Base-by-base conservation (phyloP, 345 rosid species). In the Aurinia saxatilis region DNA sequence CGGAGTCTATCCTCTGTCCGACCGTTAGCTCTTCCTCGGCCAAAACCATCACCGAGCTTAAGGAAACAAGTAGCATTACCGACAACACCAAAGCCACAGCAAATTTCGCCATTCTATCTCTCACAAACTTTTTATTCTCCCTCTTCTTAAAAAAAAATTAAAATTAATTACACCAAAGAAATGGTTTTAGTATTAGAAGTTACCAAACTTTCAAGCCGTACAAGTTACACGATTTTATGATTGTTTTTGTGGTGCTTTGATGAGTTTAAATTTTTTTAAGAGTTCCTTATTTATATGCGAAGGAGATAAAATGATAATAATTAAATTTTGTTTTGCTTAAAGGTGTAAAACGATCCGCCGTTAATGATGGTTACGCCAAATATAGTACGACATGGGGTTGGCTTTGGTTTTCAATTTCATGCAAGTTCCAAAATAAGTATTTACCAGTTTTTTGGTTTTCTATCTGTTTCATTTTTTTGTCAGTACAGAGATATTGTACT, bases 21-120 rank as follows among this genome's bases (percentile, higher is more conserved):
- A 63, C 35, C 14, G 74, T 63, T 2, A 68, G 58, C 9, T 70
- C 44, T 29, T 69, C 73, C 38, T 60, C 63, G 34, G 68, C 68
- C 27, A 39, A 35, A 46, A 30, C 51, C 7, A 25, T 0, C 19
- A 41, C 36, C 9, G 46, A 59, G 34, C 21, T 51, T 8, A 59
- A 10, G n/a, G 36, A 70, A 17, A 62, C 37, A 30, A 70, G 29
- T 29, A 70, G 31, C 68, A 70, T 47, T 31, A 63, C 51, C 16
- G 63, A 37, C 36, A 70, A 48, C 37, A 63, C 50, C 36, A 69
- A 50, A 45, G 7, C 68, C 6, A 46, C 7, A 12, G 37, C 49
- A 50, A 21, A 5, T 62, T 40, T 62, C 15, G 63, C 74, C 74
- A 54, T 70, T 1, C n/a, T n/a, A n/a, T n/a, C n/a, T n/a, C n/a